These are phyloP conservation scores for Penicillium sp. DNA, from an alignment of 2,329 filamentous ascomycete species.

Conservation along the genomic window DNA sequence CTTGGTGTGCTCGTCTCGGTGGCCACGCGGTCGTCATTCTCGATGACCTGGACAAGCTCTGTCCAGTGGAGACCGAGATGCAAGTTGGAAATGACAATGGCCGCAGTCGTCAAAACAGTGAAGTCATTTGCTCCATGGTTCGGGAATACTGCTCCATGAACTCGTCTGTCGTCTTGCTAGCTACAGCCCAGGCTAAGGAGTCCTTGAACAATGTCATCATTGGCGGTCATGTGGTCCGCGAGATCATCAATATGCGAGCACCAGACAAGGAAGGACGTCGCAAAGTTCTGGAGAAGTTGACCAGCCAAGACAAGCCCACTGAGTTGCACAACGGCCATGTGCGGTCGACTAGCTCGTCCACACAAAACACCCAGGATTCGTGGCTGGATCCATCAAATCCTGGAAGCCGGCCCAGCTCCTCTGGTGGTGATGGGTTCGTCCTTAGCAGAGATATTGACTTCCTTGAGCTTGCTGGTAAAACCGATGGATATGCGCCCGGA, in stretches of 20 bases:
- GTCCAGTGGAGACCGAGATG: constrained; percentile 89
- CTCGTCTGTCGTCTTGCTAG: constrained; percentile 80
- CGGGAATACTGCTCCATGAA: constrained; percentile 79
- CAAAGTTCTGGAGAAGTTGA: constrained; percentile 79
- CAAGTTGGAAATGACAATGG: constrained; percentile 93
- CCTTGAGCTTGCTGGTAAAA: constrained; percentile 87
- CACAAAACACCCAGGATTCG: constrained; percentile 60
- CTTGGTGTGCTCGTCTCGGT: constrained; percentile 86
- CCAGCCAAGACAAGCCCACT: constrained; percentile 49
- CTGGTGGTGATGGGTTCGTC: constrained; percentile 64
- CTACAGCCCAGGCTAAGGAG: constrained; percentile 91
- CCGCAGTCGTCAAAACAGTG: constrained; percentile 87
- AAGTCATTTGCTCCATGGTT: constrained; percentile 80
- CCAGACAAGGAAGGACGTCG: constrained; percentile 89
- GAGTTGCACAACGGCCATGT: constrained; percentile 46
- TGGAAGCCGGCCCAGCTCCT: constrained; percentile 50
- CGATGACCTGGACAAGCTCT: constrained; percentile 91
- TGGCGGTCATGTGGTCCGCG: constrained; percentile 86
- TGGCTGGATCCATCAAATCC: constrained; percentile 77
- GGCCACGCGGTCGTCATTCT: constrained; percentile 83
- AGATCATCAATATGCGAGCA: constrained; percentile 86
- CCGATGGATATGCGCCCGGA: constrained; percentile 97
- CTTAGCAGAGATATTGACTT: constrained; percentile 81
- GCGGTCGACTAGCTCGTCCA: constrained; percentile 39
- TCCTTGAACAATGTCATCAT: constrained; percentile 87